These are phyloP conservation scores for Zymoseptoria ardabiliae DNA, from an alignment of 2,329 filamentous ascomycete species.

Conservation along the genomic window DNA sequence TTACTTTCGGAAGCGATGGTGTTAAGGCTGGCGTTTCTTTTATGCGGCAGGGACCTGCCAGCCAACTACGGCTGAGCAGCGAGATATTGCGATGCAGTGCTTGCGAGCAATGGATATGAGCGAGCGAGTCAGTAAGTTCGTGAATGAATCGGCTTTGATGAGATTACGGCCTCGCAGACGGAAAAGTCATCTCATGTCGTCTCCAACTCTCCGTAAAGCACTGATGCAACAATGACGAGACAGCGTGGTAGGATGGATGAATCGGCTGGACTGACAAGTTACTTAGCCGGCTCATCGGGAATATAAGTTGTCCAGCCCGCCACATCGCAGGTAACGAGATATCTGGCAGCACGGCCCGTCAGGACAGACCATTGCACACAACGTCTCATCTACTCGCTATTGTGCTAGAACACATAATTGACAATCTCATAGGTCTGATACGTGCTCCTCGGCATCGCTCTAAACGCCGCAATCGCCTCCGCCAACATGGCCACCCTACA, in stretches of 20 bases:
- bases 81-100: neutral
- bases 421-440: slow-evolving; percentile 8
- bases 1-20: slow-evolving; percentile 14
- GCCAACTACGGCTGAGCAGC: neutral
- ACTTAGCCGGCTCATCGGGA: too few species aligned
- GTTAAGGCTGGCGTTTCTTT: slow-evolving; percentile 13
- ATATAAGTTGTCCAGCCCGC: too few species aligned
- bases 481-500: slow-evolving; percentile 7
- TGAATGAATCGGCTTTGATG: neutral
- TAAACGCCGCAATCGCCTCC: slow-evolving; percentile 8
- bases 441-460: slow-evolving; percentile 5
- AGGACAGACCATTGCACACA: too few species aligned
- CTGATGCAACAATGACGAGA: neutral
- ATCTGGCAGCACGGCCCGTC: too few species aligned
- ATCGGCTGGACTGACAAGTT: too few species aligned
- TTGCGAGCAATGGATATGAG: neutral
- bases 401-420: slow-evolving; percentile 3
- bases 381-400: too few species aligned
- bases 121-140: neutral
- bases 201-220: neutral
- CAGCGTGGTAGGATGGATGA: too few species aligned
- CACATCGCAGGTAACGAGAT: too few species aligned
- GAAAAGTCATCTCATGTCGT: too few species aligned
- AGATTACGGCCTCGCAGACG: too few species aligned
- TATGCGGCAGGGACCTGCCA: neutral